These are phyloP conservation scores for Digitaria exilis DNA, from an alignment of 202 grass and related monocot genomes.

Conservation along the genomic window DNA sequence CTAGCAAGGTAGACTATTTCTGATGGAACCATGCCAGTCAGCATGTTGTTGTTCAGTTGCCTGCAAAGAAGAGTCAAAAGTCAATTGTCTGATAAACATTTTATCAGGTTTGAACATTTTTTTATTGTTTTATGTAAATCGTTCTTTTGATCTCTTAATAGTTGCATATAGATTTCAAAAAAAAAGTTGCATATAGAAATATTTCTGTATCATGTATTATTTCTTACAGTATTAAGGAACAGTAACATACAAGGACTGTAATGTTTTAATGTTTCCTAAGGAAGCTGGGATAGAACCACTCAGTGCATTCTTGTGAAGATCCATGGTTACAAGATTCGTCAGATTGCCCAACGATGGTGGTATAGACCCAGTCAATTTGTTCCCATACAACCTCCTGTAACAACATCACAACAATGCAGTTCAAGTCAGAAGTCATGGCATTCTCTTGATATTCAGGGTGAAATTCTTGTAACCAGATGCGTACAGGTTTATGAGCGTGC, in stretches of 20 bases:
- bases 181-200: too few relatives aligned
- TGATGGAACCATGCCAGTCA: slow-evolving; percentile 46
- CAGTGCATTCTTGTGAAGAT: slow-evolving; percentile 41
- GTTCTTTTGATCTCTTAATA: background rate
- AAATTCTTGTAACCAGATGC: background rate
- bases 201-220: background rate
- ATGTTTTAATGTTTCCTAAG: slow-evolving; percentile 54
- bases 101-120: background rate
- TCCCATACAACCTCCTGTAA: background rate
- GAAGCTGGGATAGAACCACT: slow-evolving; percentile 48
- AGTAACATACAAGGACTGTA: slow-evolving; percentile 45
- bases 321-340: slow-evolving; percentile 37
- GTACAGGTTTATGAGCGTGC: background rate
- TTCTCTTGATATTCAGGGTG: background rate
- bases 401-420: background rate
- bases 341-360: slow-evolving; percentile 45
- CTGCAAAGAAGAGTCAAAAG: slow-evolving; percentile 15
- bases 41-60: slow-evolving; percentile 43
- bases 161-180: too few relatives aligned
- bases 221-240: background rate
- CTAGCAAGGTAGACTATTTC: slow-evolving; percentile 52
- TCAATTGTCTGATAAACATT: background rate
- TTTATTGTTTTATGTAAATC: background rate
- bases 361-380: slow-evolving; percentile 29
- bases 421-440: background rate